These are phyloP conservation scores for Thuidium tamariscinum DNA, from an alignment of 225 moss, liverwort and hornwort genomes.

Conservation along the genomic window DNA sequence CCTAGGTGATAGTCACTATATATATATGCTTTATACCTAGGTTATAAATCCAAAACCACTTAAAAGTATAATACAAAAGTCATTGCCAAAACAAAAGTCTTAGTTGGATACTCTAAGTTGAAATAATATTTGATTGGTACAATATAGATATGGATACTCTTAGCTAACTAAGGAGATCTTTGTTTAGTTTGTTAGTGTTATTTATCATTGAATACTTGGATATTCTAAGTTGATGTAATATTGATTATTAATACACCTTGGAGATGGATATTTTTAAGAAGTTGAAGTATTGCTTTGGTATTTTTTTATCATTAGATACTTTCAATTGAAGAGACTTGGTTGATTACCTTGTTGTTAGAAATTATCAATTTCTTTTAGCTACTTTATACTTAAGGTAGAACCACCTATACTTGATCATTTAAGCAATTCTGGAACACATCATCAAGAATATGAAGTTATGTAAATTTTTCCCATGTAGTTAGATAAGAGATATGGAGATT, in stretches of 20 bases:
- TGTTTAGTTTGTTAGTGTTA: no score
- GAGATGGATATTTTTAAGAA: rapidly evolving
- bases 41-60: not conserved
- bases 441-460: no score
- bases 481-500: no score
- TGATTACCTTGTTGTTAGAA: not conserved
- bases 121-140: not conserved
- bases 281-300: rapidly evolving
- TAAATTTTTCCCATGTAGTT: no score
- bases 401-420: no score
- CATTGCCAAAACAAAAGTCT: not conserved
- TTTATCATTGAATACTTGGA: not conserved
- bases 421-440: no score
- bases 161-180: not conserved
- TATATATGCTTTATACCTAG: not conserved
- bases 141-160: rapidly evolving
- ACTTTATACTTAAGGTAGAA: no score
- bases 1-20: not conserved
- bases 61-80: not conserved
- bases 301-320: not conserved
- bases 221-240: not conserved
- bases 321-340: not conserved
- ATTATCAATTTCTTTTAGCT: no score
- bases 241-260: no score
- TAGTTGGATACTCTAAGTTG: not conserved